These are phyloP conservation scores for Claviceps arundinis DNA, from an alignment of 2,329 filamentous ascomycete species.

Conservation along the genomic window DNA sequence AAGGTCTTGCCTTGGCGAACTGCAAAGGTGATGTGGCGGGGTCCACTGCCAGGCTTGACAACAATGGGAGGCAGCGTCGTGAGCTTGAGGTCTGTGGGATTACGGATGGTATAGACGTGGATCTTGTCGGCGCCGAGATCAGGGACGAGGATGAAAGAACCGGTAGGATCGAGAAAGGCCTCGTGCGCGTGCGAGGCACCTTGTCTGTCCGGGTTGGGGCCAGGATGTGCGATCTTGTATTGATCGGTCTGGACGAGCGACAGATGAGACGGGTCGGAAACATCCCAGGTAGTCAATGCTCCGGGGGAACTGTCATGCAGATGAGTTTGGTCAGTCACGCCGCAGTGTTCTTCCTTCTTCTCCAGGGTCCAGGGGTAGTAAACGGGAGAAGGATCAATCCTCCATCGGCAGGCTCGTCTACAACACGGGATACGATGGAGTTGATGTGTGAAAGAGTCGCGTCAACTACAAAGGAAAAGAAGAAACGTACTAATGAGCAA, in stretches of 20 bases:
- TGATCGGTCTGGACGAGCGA: conserved; percentile 23
- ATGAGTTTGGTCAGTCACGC: not conserved
- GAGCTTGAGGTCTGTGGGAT: conserved; percentile 28
- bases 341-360: not conserved
- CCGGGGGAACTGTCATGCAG: conserved; percentile 20
- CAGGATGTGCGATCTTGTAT: conserved; percentile 26
- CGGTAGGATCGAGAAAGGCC: conserved; percentile 51
- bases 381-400: not conserved
- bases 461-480: not conserved
- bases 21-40: conserved; percentile 50
- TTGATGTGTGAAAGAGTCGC: not conserved
- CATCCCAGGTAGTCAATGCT: conserved; percentile 31
- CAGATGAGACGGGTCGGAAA: conserved; percentile 24
- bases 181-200: conserved; percentile 49
- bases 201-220: conserved; percentile 33
- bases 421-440: not conserved
- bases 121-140: conserved; percentile 54
- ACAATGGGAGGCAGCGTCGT: conserved; percentile 25
- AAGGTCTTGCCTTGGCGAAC: conserved; percentile 31
- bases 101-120: conserved; percentile 37
- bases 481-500: conserved; percentile 32
- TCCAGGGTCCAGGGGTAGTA: not conserved
- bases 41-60: conserved; percentile 42
- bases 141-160: conserved; percentile 47
- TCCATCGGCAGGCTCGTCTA: not conserved